Conservation (phyloP, 108 stramenopile species). For the Stephanodiscus triporus region DNA sequence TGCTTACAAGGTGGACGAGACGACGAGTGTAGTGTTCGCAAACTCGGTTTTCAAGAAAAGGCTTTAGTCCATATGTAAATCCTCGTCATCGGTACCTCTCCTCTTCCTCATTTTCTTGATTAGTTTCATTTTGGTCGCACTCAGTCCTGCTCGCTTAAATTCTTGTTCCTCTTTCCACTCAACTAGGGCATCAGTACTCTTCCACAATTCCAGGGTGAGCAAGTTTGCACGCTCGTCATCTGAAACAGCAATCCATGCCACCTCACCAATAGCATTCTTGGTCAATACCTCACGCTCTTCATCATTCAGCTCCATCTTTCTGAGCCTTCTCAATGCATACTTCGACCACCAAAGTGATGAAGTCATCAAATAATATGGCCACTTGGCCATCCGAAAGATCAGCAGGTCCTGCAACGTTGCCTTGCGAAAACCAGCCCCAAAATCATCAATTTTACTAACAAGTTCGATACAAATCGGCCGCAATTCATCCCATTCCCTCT, state of each 20-base stretch:
- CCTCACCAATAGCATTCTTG: slow-evolving; percentile 77
- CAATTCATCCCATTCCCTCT: slow-evolving; percentile 63
- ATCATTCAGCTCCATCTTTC: slow-evolving; percentile 62
- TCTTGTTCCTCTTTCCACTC: slow-evolving; percentile 85
- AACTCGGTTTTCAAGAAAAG: neutral
- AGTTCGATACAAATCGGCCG: slow-evolving; percentile 70
- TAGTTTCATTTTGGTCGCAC: slow-evolving; percentile 63
- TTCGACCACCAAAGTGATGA: slow-evolving; percentile 63
- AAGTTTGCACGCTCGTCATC: slow-evolving; percentile 71
- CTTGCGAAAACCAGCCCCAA: slow-evolving; percentile 88
- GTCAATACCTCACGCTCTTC: slow-evolving; percentile 80
- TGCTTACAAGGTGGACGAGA: no score
- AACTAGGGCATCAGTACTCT: slow-evolving; percentile 58
- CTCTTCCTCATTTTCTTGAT: slow-evolving; percentile 46
- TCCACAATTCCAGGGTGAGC: slow-evolving; percentile 80
- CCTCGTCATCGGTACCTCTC: slow-evolving; percentile 15
- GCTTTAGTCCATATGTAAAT: slow-evolving; percentile 16
- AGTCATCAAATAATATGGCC: slow-evolving; percentile 58
- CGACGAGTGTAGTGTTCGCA: no score
- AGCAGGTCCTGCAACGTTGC: slow-evolving; percentile 82
- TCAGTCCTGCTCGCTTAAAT: slow-evolving; percentile 57
- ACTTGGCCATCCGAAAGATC: slow-evolving; percentile 62
- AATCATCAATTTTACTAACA: slow-evolving; percentile 80
- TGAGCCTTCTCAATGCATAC: slow-evolving; percentile 61
- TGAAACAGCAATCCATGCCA: slow-evolving; percentile 68